Conservation (phyloP, 345 rosid species). For the Gossypium thurberi region DNA sequence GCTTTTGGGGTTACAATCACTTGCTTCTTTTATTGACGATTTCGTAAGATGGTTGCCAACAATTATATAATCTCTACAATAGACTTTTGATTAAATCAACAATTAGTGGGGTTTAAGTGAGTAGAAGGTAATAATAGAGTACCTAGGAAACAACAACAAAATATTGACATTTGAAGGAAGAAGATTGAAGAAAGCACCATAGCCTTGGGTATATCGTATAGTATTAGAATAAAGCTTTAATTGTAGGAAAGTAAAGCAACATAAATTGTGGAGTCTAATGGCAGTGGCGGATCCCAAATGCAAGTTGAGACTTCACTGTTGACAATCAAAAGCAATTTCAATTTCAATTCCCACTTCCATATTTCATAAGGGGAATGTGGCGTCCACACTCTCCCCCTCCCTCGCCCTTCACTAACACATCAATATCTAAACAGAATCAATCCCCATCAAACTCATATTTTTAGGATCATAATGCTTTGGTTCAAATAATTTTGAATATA, state of each 20-base stretch:
- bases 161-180: neutral
- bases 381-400: neutral
- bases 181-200: neutral
- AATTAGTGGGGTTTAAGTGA: neutral
- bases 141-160: neutral
- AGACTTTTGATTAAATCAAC: too few species aligned
- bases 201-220: neutral
- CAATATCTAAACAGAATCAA: neutral
- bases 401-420: neutral
- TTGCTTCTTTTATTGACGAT: too few species aligned
- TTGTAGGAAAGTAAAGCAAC: neutral
- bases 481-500: too few species aligned
- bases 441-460: too few species aligned
- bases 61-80: too few species aligned
- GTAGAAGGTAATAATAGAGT: neutral
- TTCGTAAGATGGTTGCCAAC: too few species aligned
- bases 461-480: too few species aligned
- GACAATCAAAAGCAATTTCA: neutral
- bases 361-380: neutral
- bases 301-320: neutral
- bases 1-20: too few species aligned
- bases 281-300: neutral
- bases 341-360: too few species aligned
- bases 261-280: neutral
- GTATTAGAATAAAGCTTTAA: neutral